Evolutionary conservation across 495 filamentous ascomycete species (phyloP), one percentile per base, ranked within the genome.

Genomic region (Lophiostoma macrostomum): DNA sequence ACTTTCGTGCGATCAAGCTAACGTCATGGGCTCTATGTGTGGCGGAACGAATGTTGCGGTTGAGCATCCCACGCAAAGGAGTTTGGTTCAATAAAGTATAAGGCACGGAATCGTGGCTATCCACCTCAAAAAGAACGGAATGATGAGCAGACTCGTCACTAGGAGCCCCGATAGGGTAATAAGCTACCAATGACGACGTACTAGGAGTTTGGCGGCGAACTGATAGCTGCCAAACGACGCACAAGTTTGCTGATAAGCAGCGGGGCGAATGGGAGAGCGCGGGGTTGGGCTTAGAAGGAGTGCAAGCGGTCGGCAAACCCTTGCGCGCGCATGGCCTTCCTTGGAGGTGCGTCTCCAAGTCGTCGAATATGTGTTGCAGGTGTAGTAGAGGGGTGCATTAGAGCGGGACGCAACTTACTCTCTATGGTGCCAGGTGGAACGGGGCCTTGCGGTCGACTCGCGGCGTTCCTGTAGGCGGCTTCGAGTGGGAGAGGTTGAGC

Each of bases 161-260:
- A 23, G 19, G 8, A n/a, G 23, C 32, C 16, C 41, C 27, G 29
- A 38, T 47, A 25, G 19, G 48, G 34, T 23, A 42, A 50, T 30
- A 16, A 22, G 42, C 40, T 39, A 32, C 48, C 46, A 49, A 62
- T 53, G 58, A 62, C 49, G 53, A 38, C 13, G 18, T 39, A 28
- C 46, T 31, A 16, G 43, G 22, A 30, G 51, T 30, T 46, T 20
- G 52, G 36, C 50, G 22, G 40, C 32, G 46, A 8, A 48, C 52
- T 38, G 58, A 51, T 61, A 52, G 47, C 57, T 56, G 44, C 46
- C 22, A 55, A 28, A 50, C 19, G 19, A 56, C 35, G 50, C 49
- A 53, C 49, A 48, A 53, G 46, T 24, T 16, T 43, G 47, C 34
- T 57, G 58, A 62, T 62, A 62, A 62, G 58, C 36, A 49, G 19